phyloP scores from a whole-genome alignment of 495 filamentous ascomycete species.

The Xylaria castorea region DNA sequence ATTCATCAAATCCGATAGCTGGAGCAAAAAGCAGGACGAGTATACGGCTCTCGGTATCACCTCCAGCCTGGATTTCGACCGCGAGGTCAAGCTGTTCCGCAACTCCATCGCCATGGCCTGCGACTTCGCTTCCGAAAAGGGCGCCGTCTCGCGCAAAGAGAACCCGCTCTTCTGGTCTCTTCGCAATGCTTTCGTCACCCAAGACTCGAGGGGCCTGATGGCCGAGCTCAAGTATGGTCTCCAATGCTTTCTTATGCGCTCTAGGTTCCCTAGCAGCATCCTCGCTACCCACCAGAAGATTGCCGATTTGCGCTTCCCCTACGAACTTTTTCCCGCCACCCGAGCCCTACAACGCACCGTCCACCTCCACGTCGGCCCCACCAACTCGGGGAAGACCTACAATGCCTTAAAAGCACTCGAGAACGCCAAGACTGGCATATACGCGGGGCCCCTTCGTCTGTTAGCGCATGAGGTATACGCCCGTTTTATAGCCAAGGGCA shows the following conservation, averaged over 20 bases:
- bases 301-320: conserved; percentile 81
- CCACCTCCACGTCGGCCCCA: conserved; percentile 95
- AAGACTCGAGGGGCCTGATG: conserved; percentile 55
- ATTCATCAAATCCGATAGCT: conserved; percentile 22
- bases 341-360: conserved; percentile 79
- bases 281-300: conserved; percentile 64
- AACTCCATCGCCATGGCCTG: conserved; percentile 45
- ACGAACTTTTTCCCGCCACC: conserved; percentile 89
- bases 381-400: conserved; percentile 98
- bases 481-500: conserved; percentile 77
- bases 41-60: conserved; percentile 44
- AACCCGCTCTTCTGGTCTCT: conserved; percentile 63
- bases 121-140: conserved; percentile 39
- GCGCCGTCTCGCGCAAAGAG: conserved; percentile 40
- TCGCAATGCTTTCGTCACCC: conserved; percentile 61
- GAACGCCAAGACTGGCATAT: conserved; percentile 75
- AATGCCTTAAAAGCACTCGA: conserved; percentile 89
- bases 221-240: conserved; percentile 68
- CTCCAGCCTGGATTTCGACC: conserved; percentile 39
- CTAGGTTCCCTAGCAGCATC: conserved; percentile 42
- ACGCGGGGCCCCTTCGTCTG: conserved; percentile 88
- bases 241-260: conserved; percentile 55
- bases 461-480: conserved; percentile 93
- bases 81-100: conserved; percentile 46
- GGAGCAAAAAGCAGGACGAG: conserved; percentile 28